phyloP scores from a whole-genome alignment of 169 alveolate genomes.

The Amoebophrya sp. region DNA sequence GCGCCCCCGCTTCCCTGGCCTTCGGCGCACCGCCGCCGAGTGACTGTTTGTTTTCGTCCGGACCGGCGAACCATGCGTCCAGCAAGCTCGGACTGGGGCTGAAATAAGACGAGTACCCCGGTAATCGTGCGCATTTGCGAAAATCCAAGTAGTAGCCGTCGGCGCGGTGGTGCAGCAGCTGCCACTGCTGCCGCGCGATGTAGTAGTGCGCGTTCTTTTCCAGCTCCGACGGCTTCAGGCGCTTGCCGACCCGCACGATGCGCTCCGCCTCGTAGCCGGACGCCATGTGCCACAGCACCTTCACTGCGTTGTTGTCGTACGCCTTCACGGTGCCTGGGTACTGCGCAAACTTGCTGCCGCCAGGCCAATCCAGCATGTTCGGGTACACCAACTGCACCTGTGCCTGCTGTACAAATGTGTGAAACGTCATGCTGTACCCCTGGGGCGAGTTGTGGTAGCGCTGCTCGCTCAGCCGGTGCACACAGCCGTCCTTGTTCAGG shows the following conservation, averaged over 20 bases:
- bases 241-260: not conserved
- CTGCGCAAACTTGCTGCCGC: not conserved
- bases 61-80: no score
- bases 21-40: no score
- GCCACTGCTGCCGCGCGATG: not conserved
- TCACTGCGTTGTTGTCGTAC: not conserved
- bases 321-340: not conserved
- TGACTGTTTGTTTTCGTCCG: no score
- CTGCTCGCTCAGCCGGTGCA: not conserved
- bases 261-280: not conserved
- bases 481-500: not conserved
- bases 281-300: not conserved
- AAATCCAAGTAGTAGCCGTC: slow-evolving; percentile 22
- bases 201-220: not conserved
- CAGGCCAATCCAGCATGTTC: not conserved
- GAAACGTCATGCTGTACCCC: not conserved
- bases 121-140: not conserved
- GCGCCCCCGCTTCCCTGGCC: no score
- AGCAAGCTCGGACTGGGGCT: no score
- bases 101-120: not conserved
- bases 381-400: not conserved
- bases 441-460: not conserved
- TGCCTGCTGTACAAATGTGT: not conserved
- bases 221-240: not conserved
- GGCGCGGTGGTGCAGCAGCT: slow-evolving; percentile 20